Base-by-base conservation (phyloP, 208 protist genomes). In the Cochliopodium minus region DNA sequence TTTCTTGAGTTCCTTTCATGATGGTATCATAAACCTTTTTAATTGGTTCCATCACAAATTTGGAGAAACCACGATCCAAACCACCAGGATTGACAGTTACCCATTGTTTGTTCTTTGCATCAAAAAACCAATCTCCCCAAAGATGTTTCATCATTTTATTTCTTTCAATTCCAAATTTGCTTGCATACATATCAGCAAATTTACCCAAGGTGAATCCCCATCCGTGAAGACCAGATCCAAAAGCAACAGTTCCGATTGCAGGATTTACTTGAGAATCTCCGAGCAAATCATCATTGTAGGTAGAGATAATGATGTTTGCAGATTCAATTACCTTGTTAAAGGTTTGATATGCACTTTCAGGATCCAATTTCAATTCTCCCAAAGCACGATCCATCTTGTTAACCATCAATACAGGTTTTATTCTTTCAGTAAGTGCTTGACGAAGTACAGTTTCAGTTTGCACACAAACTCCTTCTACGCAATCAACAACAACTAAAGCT, bases 391-490 rank as follows among this genome's bases (percentile, higher is more conserved):
- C 92, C 36, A 98, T 70, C 81, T 99, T 99, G 90, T 98, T 98
- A 61, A 99, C 73, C 66, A 97, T 94, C 32, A 99, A 74, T 25
- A 97, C 89, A 43, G 94, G 95, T 66, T 83, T 81, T 68, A 99
- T 96, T 69, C 93, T 83, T 80, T 99, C 94, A 28, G 72, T 69
- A 57, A 98, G 78, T 22, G 91, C 86, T 76, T 94, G 89, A 51
- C 89, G 69, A 26, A 98, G 82, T 67, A 98, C 93, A 65, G 94
- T 98, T 77, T 98, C 92, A 49, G 94, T 98, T 80, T 98, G 92
- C 30, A 98, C 93, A 71, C 90, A 97, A 56, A 98, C 93, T 72
- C 95, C 95, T 69, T 96, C 87, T 59, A 97, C 87, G 67, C 82
- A 94, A 67, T 99, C 95, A 42, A 98, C 88, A 58, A 98, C 94